These are phyloP conservation scores for Myochromella boudieri DNA, from an alignment of 768 basidiomycete genomes.

Conservation along the genomic window DNA sequence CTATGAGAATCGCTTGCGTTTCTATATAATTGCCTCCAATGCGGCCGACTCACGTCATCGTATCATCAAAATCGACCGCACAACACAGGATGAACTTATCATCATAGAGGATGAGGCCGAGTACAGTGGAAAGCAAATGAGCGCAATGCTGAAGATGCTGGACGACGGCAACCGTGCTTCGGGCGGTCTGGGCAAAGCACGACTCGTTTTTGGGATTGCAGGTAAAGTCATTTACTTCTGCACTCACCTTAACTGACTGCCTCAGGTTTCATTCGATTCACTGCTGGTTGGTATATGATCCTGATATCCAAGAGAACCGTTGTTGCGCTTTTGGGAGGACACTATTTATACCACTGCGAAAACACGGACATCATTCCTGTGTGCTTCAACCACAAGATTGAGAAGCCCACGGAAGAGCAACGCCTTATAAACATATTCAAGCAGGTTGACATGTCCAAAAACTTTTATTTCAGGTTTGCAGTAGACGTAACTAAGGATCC, in stretches of 20 bases:
- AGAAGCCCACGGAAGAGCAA: conserved; percentile 87
- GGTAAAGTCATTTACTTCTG: too few species aligned
- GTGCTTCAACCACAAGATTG: conserved; percentile 76
- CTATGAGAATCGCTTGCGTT: conserved; percentile 89
- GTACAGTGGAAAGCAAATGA: conserved; percentile 90
- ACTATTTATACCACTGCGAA: conserved; percentile 96
- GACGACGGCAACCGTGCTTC: conserved; percentile 91
- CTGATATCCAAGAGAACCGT: conserved; percentile 87
- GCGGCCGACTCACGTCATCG: conserved; percentile 85
- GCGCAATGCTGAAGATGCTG: conserved; percentile 88
- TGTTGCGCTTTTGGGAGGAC: conserved; percentile 91
- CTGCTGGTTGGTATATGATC: conserved; percentile 95
- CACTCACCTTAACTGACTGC: neutral
- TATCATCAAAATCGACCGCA: conserved; percentile 92
- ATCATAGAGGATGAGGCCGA: conserved; percentile 87
- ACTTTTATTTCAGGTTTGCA: conserved; percentile 93
- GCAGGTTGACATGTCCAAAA: conserved; percentile 97
- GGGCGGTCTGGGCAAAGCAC: conserved; percentile 82
- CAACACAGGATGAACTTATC: conserved; percentile 67
- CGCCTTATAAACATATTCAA: conserved; percentile 89
- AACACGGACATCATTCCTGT: conserved; percentile 83
- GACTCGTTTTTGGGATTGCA: conserved; percentile 80
- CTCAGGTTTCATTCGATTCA: conserved; percentile 89
- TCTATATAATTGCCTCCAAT: conserved; percentile 92
- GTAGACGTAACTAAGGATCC: neutral